Evolutionary conservation across 345 rosid species (phyloP).

Genomic region (Brassica carinata): DNA sequence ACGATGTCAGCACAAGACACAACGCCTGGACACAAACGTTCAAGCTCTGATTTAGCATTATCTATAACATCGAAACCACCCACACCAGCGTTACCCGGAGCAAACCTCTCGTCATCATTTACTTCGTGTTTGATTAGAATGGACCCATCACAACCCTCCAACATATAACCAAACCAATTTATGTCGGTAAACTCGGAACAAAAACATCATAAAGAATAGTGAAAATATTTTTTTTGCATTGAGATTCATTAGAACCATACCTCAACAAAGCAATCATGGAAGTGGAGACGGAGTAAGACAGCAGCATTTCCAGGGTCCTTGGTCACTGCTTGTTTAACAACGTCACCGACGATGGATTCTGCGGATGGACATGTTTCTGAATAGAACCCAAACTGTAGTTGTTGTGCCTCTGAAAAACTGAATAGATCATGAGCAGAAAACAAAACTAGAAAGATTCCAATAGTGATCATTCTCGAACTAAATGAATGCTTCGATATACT

Average conservation of each 20-base stretch:
- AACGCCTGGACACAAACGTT: constrained; percentile 53
- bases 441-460: constrained; percentile 17
- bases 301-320: constrained; percentile 49
- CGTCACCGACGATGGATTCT: constrained; percentile 47
- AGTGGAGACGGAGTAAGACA: constrained; percentile 21
- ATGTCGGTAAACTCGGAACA: neutral
- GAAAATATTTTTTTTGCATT: neutral
- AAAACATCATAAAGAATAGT: neutral
- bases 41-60: constrained; percentile 51
- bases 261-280: constrained; percentile 75
- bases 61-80: constrained; percentile 53
- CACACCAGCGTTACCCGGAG: constrained; percentile 45
- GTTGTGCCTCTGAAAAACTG: constrained; percentile 41
- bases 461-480: constrained; percentile 16
- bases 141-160: constrained; percentile 73
- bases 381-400: constrained; percentile 58
- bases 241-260: constrained; percentile 29
- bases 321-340: constrained; percentile 39
- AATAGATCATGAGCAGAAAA: neutral
- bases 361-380: constrained; percentile 52
- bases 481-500: neutral
- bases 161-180: neutral
- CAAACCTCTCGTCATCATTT: constrained; percentile 45
- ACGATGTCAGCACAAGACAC: constrained; percentile 69
- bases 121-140: constrained; percentile 45